Conservation (phyloP, 2,329 filamentous ascomycete species). For the Thielaviopsis euricoi region DNA sequence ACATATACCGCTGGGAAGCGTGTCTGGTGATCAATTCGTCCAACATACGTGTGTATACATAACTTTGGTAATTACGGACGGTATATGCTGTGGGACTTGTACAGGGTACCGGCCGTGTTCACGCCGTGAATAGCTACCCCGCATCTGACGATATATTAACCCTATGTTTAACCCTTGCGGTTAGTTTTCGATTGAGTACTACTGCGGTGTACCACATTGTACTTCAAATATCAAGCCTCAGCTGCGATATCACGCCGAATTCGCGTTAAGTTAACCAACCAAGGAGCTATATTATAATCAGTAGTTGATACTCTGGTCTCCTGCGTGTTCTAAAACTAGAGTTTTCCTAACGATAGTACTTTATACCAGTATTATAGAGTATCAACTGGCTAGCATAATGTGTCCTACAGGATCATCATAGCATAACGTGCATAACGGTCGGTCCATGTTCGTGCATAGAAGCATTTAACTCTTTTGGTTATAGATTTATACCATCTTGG, state of each 20-base stretch:
- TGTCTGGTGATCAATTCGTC: neutral
- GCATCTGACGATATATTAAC: neutral
- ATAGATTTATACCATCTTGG: neutral
- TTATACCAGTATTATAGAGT: neutral
- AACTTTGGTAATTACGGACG: neutral
- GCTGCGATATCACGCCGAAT: too few species aligned
- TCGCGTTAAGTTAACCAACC: too few species aligned
- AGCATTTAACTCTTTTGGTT: neutral
- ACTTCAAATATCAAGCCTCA: too few species aligned
- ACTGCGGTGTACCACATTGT: too few species aligned
- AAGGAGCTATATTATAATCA: too few species aligned
- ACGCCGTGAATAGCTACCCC: neutral
- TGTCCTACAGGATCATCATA: neutral
- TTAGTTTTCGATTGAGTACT: too few species aligned
- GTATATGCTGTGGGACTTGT: neutral
- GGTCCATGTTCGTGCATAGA: neutral
- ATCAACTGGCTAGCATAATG: neutral
- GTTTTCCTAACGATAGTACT: too few species aligned
- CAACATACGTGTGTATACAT: neutral
- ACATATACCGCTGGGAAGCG: neutral
- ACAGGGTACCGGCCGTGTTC: neutral
- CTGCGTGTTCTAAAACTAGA: too few species aligned
- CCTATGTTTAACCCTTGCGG: neutral
- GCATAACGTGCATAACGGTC: neutral
- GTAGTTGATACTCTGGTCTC: too few species aligned